Percentiles rank a stretch among this genome's conserved stretches.
These are phyloP conservation scores for Colletotrichum brevisporum DNA, from an alignment of 2,329 filamentous ascomycete genomes.

Conservation along the genomic window DNA sequence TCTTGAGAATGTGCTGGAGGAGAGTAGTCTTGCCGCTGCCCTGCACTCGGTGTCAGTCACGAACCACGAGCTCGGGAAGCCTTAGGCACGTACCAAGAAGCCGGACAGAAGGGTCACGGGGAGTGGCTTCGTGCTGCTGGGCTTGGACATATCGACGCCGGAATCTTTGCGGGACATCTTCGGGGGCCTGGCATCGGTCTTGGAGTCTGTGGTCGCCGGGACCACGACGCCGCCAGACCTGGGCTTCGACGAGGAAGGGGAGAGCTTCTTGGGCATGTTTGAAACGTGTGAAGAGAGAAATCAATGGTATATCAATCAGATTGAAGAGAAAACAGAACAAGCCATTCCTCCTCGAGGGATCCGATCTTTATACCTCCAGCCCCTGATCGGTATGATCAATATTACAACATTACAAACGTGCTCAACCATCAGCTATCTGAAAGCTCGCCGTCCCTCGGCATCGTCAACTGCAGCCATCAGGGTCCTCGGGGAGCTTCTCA, in stretches of 20 bases:
- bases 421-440: background rate
- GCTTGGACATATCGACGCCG: slow-evolving; percentile 24
- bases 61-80: no score
- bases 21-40: slow-evolving; percentile 81
- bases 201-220: background rate
- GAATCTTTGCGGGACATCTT: slow-evolving; percentile 33
- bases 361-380: slow-evolving; percentile 11
- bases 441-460: background rate
- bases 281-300: background rate
- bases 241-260: slow-evolving; percentile 23
- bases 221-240: slow-evolving; percentile 17
- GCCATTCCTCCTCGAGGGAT: background rate
- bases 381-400: no score
- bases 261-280: slow-evolving; percentile 33
- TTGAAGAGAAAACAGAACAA: background rate
- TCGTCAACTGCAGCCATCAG: slow-evolving; percentile 22
- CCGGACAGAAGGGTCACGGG: slow-evolving; percentile 74
- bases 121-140: slow-evolving; percentile 50
- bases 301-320: no score
- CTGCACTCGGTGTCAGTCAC: slow-evolving; percentile 49
- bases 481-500: slow-evolving; percentile 12
- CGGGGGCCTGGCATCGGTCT: background rate
- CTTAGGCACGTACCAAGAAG: slow-evolving; percentile 61
- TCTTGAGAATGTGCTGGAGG: slow-evolving; percentile 76
- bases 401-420: background rate